These are phyloP conservation scores for Nothophytophthora sp. DNA, from an alignment of 352 stramenopile species.

Conservation along the genomic window DNA sequence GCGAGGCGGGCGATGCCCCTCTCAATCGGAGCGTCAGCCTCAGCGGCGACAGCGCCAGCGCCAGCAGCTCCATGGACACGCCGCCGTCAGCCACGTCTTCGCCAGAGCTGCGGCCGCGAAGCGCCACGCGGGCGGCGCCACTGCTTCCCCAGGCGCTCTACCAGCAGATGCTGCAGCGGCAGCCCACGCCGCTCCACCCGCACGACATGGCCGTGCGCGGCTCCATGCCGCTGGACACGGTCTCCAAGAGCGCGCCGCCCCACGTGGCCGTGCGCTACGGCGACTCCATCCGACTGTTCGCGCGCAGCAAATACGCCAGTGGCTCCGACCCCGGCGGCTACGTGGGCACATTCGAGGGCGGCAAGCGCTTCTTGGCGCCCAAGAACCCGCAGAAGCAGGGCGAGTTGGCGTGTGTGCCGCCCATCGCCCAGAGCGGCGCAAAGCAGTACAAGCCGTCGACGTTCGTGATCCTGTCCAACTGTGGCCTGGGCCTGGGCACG, in stretches of 20 bases:
- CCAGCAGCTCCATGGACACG: slow-evolving; percentile 11
- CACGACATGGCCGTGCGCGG: slow-evolving; percentile 24
- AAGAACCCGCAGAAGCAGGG: slow-evolving; percentile 70
- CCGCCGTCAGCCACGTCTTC: slow-evolving; percentile 1
- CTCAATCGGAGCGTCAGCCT: slow-evolving; percentile 20
- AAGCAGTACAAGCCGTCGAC: slow-evolving; percentile 53
- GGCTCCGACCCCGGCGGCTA: slow-evolving; percentile 39
- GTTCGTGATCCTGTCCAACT: slow-evolving; percentile 73
- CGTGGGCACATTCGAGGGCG: slow-evolving; percentile 72
- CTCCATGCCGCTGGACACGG: slow-evolving; percentile 32
- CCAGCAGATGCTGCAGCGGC: slow-evolving; percentile 1
- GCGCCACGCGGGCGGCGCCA: background rate
- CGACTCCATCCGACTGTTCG: slow-evolving; percentile 69
- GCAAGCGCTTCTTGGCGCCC: slow-evolving; percentile 52
- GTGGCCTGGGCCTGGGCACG: slow-evolving; percentile 47
- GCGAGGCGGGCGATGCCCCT: slow-evolving; percentile 2
- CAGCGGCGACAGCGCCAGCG: slow-evolving; percentile 17
- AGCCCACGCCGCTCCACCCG: too few species aligned
- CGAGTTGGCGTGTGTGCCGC: slow-evolving; percentile 67
- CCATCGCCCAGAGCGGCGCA: slow-evolving; percentile 33
- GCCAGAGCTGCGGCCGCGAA: slow-evolving; percentile 9
- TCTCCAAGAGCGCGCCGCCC: slow-evolving; percentile 51
- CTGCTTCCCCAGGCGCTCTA: background rate
- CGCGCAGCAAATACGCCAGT: slow-evolving; percentile 54
- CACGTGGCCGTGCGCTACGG: slow-evolving; percentile 73